These are phyloP conservation scores for Fraxinus sp. DNA, from an alignment of 305 asterid species.

Conservation along the genomic window DNA sequence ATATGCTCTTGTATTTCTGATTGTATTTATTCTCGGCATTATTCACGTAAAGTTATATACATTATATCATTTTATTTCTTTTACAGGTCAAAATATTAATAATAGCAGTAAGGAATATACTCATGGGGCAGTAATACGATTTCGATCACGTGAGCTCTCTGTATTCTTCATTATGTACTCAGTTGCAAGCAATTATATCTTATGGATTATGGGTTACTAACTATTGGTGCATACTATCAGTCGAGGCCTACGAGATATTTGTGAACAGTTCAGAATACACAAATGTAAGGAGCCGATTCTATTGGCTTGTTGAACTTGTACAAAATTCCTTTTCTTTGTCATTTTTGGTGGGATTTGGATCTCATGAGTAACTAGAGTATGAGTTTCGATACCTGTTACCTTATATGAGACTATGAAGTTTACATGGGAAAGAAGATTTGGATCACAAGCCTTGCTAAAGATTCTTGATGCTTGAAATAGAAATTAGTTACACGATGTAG, in stretches of 20 bases:
- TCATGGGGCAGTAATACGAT: constrained; percentile 65
- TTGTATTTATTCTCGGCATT: constrained; percentile 7
- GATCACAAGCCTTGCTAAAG: background rate
- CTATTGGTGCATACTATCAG: constrained; percentile 37
- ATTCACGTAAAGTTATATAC: background rate
- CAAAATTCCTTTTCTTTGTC: background rate
- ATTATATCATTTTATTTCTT: constrained; percentile 6
- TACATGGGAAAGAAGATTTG: background rate
- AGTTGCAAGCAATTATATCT: constrained; percentile 7
- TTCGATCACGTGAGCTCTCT: constrained; percentile 63
- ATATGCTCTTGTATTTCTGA: background rate
- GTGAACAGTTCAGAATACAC: constrained; percentile 63
- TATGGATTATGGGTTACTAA: constrained; percentile 16
- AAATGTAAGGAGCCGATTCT: constrained; percentile 43
- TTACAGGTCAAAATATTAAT: constrained; percentile 53
- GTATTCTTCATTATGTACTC: constrained; percentile 6
- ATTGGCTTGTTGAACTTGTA: constrained; percentile 18
- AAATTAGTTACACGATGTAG: background rate
- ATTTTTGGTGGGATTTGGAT: constrained; percentile 14
- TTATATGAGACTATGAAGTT: background rate
- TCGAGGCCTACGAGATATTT: constrained; percentile 68
- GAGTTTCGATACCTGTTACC: background rate
- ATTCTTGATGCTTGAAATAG: background rate
- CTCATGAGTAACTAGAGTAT: background rate
- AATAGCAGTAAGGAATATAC: constrained; percentile 44